phyloP scores from a whole-genome alignment of 345 rosid species.

The Citrus inodora region DNA sequence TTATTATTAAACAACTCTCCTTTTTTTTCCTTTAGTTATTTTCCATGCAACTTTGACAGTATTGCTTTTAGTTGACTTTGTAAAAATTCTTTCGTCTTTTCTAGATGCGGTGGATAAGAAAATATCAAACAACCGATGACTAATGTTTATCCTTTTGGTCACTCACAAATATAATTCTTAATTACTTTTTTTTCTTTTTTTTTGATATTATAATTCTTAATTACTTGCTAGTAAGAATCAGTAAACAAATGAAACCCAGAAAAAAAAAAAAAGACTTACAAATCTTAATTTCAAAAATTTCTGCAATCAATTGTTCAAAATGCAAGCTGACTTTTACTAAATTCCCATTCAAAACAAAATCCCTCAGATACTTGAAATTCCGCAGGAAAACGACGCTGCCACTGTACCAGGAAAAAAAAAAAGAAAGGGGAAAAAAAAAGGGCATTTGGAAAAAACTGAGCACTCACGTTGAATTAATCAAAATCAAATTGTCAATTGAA shows the following conservation, averaged over 20 bases:
- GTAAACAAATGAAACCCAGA: background rate
- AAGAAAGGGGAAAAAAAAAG: background rate
- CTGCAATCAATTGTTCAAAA: background rate
- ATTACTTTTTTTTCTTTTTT: too few species aligned
- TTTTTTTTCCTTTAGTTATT: background rate
- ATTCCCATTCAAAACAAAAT: slow-evolving; percentile 2
- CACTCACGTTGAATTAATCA: background rate
- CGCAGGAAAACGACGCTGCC: background rate
- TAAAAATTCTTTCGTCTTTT: too few species aligned
- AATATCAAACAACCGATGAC: background rate
- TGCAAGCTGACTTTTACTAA: background rate
- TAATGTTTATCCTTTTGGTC: background rate
- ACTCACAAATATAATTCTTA: too few species aligned
- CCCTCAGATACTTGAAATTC: background rate
- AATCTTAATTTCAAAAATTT: background rate
- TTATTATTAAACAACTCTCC: too few species aligned
- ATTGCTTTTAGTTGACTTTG: background rate
- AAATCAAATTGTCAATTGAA: background rate
- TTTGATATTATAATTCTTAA: too few species aligned
- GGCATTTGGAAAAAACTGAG: background rate
- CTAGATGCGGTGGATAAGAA: background rate
- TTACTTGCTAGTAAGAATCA: background rate
- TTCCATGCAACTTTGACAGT: background rate
- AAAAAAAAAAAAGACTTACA: background rate
- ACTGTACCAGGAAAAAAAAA: background rate